These are phyloP conservation scores for Carex scoparia DNA, from an alignment of 176 grass and related monocot species.

Conservation along the genomic window DNA sequence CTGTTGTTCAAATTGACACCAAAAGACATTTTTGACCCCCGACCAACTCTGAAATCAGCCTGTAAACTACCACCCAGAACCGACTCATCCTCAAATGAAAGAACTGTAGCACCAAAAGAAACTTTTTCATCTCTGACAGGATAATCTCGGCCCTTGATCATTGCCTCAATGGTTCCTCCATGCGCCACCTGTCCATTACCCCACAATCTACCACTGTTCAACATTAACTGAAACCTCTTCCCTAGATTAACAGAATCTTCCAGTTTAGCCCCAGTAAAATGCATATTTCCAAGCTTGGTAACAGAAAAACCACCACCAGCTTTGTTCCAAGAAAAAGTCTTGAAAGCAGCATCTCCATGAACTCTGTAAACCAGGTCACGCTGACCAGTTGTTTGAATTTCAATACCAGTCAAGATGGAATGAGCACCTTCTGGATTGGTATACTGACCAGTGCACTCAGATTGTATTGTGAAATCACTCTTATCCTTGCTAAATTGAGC, in stretches of 20 bases:
- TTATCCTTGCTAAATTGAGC: conserved; percentile 94
- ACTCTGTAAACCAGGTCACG: conserved; percentile 68
- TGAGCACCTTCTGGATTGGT: conserved; percentile 24
- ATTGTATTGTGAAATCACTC: conserved; percentile 69
- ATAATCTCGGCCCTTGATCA: conserved; percentile 63
- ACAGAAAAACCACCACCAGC: conserved; percentile 59
- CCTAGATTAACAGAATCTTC: conserved; percentile 57
- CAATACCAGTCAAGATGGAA: conserved; percentile 42
- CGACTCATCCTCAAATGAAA: conserved; percentile 62
- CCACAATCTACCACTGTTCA: conserved; percentile 55
- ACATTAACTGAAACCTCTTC: conserved; percentile 28
- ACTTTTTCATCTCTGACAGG: conserved; percentile 72
- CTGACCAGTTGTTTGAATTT: conserved; percentile 58
- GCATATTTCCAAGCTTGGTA: conserved; percentile 64
- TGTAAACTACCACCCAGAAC: conserved; percentile 57
- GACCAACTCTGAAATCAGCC: conserved; percentile 63
- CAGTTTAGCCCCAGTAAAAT: conserved; percentile 65
- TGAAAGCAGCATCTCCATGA: conserved; percentile 49
- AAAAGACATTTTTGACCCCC: conserved; percentile 49
- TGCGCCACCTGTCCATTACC: conserved; percentile 61
- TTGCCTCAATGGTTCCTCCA: conserved; percentile 63
- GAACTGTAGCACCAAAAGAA: conserved; percentile 29
- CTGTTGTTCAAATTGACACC: conserved; percentile 71
- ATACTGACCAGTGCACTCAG: conserved; percentile 63
- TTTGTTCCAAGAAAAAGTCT: conserved; percentile 58